These are phyloP conservation scores for Vinca minor DNA, from an alignment of 257 asterid species.

Conservation along the genomic window DNA sequence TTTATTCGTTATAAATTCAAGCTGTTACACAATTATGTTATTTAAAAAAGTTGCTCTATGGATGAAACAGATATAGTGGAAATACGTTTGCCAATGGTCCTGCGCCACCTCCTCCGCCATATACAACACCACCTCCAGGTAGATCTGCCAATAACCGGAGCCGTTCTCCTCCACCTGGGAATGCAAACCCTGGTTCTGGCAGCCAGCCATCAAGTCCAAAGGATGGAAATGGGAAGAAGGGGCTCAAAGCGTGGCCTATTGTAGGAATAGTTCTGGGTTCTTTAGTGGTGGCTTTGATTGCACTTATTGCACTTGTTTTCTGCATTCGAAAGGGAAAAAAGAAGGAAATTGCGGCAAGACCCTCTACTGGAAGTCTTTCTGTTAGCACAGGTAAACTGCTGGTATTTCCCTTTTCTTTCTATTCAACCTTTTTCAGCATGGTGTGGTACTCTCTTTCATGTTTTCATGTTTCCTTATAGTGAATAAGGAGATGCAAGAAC, in stretches of 20 bases:
- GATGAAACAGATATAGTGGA: constrained; percentile 58
- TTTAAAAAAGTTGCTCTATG: constrained; percentile 17
- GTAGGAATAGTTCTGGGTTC: constrained; percentile 77
- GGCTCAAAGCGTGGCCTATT: constrained; percentile 62
- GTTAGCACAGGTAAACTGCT: constrained; percentile 34
- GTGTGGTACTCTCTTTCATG: neutral
- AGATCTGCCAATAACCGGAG: constrained; percentile 35
- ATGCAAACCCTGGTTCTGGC: constrained; percentile 37
- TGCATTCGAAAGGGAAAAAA: constrained; percentile 51
- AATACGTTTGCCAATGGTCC: constrained; percentile 75
- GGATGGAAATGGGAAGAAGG: constrained; percentile 36
- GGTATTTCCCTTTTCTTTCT: constrained; percentile 17
- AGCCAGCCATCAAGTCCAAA: constrained; percentile 27
- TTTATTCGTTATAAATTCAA: neutral
- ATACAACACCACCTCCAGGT: constrained; percentile 82
- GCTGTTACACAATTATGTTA: constrained; percentile 12
- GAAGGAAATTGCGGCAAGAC: constrained; percentile 70
- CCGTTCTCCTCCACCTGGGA: constrained; percentile 39
- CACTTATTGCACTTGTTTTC: constrained; percentile 52
- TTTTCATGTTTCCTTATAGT: constrained; percentile 30
- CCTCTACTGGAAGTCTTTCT: constrained; percentile 56
- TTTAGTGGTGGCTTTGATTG: constrained; percentile 35
- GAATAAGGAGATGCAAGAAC: constrained; percentile 60
- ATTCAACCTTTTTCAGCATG: neutral
- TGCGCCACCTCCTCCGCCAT: constrained; percentile 94